Base-by-base conservation (phyloP, 352 stramenopile genomes). In the Phytopythium litorale region DNA sequence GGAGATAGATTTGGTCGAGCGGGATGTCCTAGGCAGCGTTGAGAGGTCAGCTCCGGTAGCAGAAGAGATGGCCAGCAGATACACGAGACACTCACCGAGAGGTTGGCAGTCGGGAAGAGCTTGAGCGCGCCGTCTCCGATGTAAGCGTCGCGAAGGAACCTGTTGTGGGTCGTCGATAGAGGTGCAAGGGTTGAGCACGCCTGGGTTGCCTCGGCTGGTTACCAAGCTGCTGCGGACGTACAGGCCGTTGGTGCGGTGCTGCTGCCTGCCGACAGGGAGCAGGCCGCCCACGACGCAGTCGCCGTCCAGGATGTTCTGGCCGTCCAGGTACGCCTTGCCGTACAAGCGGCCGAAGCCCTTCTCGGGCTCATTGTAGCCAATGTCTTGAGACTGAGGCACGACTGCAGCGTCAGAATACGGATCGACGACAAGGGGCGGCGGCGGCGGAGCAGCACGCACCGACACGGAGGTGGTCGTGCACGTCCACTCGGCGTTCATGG, bases 191-290 rank as follows among this genome's bases (percentile, higher is more conserved):
- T n/a, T 45, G 5, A 49, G 35, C 8, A 15, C 12, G 12, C 35
- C 5, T 32, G 28, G 28, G 28, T 32, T 32, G 28, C 28, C 28
- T 32, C 7, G 28, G 28, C 28, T 32, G 28, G 28, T 32, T 32
- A 32, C 28, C 28, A 32, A 13, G 7, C 35, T 40, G n/a, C 18
- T 5, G 42, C 28, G 7, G 19, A 33, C 69, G 58, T 62, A 91
- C 82, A 74, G 35, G 68, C 84, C 86, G 48, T 93, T 92, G 21
- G 73, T 76, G 33, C 79, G 85, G 66, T 95, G 87, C 63, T 95
- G 87, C 51, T 92, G 70, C 48, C 84, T 83, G n/a, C 87, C 87
- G 16, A 86, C 64, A 4, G 78, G 81, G 1, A 95, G 80, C 63
- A 95, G 51, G 8, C 78, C 83, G 19, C 87, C 87, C 56, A 95